Percentiles rank a stretch among this genome's conserved stretches.
These are phyloP conservation scores for Aethionema arabicum DNA, from an alignment of 345 rosid species.

Conservation along the genomic window DNA sequence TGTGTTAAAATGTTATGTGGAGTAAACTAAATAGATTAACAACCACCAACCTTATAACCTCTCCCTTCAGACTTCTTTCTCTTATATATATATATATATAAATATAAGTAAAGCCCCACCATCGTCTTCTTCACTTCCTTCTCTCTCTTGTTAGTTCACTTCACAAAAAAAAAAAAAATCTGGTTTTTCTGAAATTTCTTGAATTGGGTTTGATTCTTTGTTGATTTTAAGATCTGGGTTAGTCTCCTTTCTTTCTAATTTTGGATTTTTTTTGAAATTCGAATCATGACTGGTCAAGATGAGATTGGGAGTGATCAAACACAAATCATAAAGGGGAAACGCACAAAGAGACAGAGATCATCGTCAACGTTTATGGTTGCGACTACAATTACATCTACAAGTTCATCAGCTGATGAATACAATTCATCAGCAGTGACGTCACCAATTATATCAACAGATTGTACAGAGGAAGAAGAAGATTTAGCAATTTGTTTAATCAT, in stretches of 20 bases:
- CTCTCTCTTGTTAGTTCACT: conserved; percentile 41
- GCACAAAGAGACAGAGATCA: conserved; percentile 73
- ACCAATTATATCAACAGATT: conserved; percentile 43
- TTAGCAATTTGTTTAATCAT: conserved; percentile 87
- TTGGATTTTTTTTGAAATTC: too few species aligned
- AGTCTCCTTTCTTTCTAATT: conserved; percentile 1
- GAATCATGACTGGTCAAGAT: conserved; percentile 42
- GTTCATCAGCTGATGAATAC: conserved; percentile 53
- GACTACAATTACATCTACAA: conserved; percentile 41
- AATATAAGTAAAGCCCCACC: conserved; percentile 44
- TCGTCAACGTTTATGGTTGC: conserved; percentile 47
- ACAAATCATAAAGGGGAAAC: conserved; percentile 62
- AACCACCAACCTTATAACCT: conserved; percentile 48
- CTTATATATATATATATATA: conserved; percentile 30
- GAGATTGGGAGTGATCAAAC: conserved; percentile 38
- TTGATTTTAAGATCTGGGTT: conserved; percentile 15
- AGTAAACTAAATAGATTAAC: conserved; percentile 41
- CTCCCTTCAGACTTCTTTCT: conserved; percentile 24
- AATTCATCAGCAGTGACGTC: conserved; percentile 43
- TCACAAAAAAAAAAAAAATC: conserved; percentile 34
- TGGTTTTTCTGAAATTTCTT: conserved; percentile 26
- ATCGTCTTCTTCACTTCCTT: conserved; percentile 37
- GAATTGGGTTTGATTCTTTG: conserved; percentile 22
- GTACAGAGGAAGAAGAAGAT: conserved; percentile 79
- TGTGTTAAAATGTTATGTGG: conserved; percentile 29